phyloP scores from a whole-genome alignment of 176 grass and related monocot genomes.

The Eremochloa ophiuroides region DNA sequence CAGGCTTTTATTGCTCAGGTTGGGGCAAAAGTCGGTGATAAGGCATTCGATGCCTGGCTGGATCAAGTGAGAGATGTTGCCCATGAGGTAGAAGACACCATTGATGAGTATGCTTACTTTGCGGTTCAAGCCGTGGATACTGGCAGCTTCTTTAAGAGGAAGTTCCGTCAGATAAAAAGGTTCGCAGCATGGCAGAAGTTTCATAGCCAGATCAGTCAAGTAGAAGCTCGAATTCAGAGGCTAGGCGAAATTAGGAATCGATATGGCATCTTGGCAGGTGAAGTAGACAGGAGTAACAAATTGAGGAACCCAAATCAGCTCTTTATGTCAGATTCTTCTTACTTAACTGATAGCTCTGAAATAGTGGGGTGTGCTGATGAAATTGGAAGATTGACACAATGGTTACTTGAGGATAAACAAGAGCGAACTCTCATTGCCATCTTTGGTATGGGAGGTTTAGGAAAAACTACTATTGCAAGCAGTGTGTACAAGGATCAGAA shows the following conservation, averaged over 20 bases:
- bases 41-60: slow-evolving; percentile 27
- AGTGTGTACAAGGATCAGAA: slow-evolving; percentile 18
- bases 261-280: slow-evolving; percentile 21
- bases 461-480: slow-evolving; percentile 49
- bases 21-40: not conserved
- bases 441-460: slow-evolving; percentile 53
- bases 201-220: slow-evolving; percentile 24
- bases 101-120: slow-evolving; percentile 50
- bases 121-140: not conserved
- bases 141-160: slow-evolving; percentile 26
- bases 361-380: slow-evolving; percentile 31
- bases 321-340: slow-evolving; percentile 23
- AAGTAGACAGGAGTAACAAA: not conserved
- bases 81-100: slow-evolving; percentile 46
- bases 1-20: slow-evolving; percentile 39
- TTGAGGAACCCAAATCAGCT: not conserved
- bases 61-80: slow-evolving; percentile 40
- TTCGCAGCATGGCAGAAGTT: slow-evolving; percentile 21
- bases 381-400: slow-evolving; percentile 25
- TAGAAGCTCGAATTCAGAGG: slow-evolving; percentile 33
- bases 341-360: slow-evolving; percentile 18
- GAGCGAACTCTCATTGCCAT: slow-evolving; percentile 29
- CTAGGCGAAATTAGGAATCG: slow-evolving; percentile 29
- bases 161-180: slow-evolving; percentile 31
- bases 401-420: slow-evolving; percentile 21